Evolutionary conservation across 352 stramenopile genomes (phyloP).

Genomic region (Phytophthora litchii): DNA sequence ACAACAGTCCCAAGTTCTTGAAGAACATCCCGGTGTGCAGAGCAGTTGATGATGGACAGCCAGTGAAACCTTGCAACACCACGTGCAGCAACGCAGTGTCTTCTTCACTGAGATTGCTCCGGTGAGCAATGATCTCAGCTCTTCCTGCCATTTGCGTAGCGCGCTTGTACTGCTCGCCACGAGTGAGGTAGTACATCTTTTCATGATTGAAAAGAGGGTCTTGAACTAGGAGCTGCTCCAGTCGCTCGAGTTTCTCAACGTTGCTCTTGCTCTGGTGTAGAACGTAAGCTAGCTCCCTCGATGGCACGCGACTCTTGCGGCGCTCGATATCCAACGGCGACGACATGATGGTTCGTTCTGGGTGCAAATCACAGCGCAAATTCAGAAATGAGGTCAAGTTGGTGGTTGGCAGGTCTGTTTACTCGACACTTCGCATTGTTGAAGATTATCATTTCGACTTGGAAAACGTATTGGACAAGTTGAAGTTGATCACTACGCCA

Average conservation of each 20-base stretch:
- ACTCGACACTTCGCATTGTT: constrained; percentile 25
- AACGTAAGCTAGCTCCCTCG: constrained; percentile 66
- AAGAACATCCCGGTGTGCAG: constrained; percentile 75
- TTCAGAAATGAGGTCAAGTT: constrained; percentile 20
- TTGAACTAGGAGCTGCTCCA: constrained; percentile 56
- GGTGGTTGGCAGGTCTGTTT: constrained; percentile 9
- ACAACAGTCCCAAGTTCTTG: constrained; percentile 64
- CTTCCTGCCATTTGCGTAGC: constrained; percentile 57
- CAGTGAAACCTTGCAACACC: constrained; percentile 55
- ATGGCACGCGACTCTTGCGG: constrained; percentile 44
- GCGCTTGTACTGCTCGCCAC: constrained; percentile 60
- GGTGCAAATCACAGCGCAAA: constrained; percentile 14
- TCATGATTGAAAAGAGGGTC: constrained; percentile 39
- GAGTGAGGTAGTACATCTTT: constrained; percentile 70
- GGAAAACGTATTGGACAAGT: constrained; percentile 14
- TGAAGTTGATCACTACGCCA: constrained; percentile 15
- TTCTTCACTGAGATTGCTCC: constrained; percentile 56
- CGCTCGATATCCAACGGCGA: constrained; percentile 45
- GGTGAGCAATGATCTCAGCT: constrained; percentile 59
- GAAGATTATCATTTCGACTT: constrained; percentile 22
- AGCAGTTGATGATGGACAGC: constrained; percentile 56
- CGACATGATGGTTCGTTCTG: constrained; percentile 7
- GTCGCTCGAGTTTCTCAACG: constrained; percentile 60
- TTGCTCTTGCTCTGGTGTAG: constrained; percentile 60
- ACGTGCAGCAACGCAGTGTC: constrained; percentile 55